Base-by-base conservation (phyloP, 2,329 filamentous ascomycete species). In the Calonectria leucothoes region DNA sequence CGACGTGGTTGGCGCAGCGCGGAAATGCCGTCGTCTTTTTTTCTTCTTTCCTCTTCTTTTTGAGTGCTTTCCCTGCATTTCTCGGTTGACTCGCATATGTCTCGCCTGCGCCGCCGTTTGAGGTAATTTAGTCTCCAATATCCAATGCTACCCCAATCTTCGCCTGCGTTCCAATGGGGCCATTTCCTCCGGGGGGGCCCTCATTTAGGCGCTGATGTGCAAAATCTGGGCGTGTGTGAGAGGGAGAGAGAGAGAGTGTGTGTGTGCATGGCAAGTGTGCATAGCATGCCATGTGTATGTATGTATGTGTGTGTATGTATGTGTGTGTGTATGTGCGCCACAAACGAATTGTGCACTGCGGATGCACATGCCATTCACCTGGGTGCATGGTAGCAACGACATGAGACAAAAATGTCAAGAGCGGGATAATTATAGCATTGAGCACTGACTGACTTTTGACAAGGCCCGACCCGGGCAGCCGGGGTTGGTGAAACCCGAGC, bases 401-500 rank as follows among this genome's bases (percentile, higher is more conserved):
- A 45, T n/a, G 15, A 45, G 39, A n/a, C 39, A 45, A n/a, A n/a
- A 23, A 35, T 35, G 4, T 7, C 14, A 23, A 51, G 12, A 20
- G 33, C 12, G n/a, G 33, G 31, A 61, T 61, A 61, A 61, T 61
- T 61, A 61, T 61, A 61, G 55, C 35, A 39, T 23, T 25, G 17
- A 33, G 55, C 35, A 61, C 55, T 39, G 55, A 61, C 55, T n/a
- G n/a, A n/a, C n/a, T n/a, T 23, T 42, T 37, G 33, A 37, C 55
- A 61, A 61, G 55, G 55, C 55, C 55, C 55, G 55, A 39, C 33
- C 55, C 55, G 51, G 51, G 14, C 17, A 31, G 29, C 51, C 15
- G 51, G 51, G 29, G 27, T 8, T 33, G 29, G 55, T 61, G 35
- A 69, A 51, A 49, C 66, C 55, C 55, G 66, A 69, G 66, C 55